Evolutionary conservation across 345 rosid genomes (phyloP), one percentile per base, ranked within the genome.

Genomic region (Murraya paniculata): DNA sequence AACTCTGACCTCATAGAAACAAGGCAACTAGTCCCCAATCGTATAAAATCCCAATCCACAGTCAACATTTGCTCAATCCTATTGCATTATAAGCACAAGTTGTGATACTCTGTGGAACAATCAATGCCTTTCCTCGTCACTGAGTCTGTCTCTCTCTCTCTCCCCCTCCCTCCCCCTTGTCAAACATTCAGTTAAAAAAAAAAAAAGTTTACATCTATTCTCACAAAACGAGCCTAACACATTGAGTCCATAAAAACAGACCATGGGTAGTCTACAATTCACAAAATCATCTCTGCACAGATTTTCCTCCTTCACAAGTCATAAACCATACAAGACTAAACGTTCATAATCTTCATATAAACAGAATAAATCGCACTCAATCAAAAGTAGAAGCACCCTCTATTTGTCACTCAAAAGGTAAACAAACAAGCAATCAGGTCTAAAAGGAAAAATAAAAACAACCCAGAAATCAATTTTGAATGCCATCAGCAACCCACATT

Each of bases 401-500:
- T 24, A 18, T 24, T 25, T 9, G 21, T 55, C 30, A 55, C 33
- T 59, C 33, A 24, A 72, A n/a, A 21, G 21, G 4, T 9, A 28
- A 30, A 10, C 7, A 16, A 16, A 19, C 61, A 8, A 33, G 21
- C 13, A 31, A 6, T 41, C 18, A 22, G n/a, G 24, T 50, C 58
- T 38, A 79, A 27, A 53, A 36, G 39, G 16, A 3, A 65, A 27
- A 61, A 66, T 28, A 55, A 45, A 69, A 68, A 28, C 19, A 31
- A 62, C 58, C 74, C 64, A 76, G 11, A 18, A 38, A 4, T 39
- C 22, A 13, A 28, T 66, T 61, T 53, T 68, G 48, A 64, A 39
- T 9, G 19, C 45, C 4, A 55, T 60, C 36, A 71, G 25, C 71
- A 82, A n/a, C 78, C 78, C 76, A 80, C 48, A 30, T 57, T 74